These are phyloP conservation scores for Lachnellula suecica DNA, from an alignment of 2,329 filamentous ascomycete species.

Conservation along the genomic window DNA sequence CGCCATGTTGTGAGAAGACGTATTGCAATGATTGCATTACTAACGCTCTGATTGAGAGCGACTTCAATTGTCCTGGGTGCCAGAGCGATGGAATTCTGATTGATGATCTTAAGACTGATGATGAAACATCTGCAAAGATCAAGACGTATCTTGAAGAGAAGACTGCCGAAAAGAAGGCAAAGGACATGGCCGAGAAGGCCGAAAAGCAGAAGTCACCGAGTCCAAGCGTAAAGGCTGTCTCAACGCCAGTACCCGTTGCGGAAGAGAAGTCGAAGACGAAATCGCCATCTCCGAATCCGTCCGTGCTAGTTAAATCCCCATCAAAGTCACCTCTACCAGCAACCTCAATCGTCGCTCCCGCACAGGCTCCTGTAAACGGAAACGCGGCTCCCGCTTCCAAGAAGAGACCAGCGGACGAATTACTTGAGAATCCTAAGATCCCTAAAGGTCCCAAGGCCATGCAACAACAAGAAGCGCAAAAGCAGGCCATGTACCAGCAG, in stretches of 20 bases:
- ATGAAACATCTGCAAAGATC: slow-evolving; percentile 75
- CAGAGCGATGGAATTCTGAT: slow-evolving; percentile 87
- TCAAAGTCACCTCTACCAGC: slow-evolving; percentile 34
- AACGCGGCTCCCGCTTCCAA: slow-evolving; percentile 44
- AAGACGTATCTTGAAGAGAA: slow-evolving; percentile 67
- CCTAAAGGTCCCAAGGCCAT: slow-evolving; percentile 66
- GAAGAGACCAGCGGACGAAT: slow-evolving; percentile 81
- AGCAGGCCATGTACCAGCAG: slow-evolving; percentile 39
- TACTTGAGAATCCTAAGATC: slow-evolving; percentile 61
- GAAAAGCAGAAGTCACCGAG: slow-evolving; percentile 48
- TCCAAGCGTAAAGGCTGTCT: slow-evolving; percentile 36
- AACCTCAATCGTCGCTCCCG: slow-evolving; percentile 28
- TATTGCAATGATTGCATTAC: slow-evolving; percentile 99
- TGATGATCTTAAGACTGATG: slow-evolving; percentile 84
- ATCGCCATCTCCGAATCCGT: slow-evolving; percentile 33
- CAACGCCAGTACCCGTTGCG: slow-evolving; percentile 34
- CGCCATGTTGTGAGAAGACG: slow-evolving; percentile 95
- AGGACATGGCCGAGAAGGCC: slow-evolving; percentile 42
- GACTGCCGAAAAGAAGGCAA: slow-evolving; percentile 40
- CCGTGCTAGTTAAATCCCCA: slow-evolving; percentile 27
- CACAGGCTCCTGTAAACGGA: slow-evolving; percentile 35
- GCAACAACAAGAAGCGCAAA: slow-evolving; percentile 48
- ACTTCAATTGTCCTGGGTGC: slow-evolving; percentile 93
- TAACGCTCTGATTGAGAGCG: slow-evolving; percentile 96
- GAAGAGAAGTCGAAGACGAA: slow-evolving; percentile 36